Base-by-base conservation (phyloP, 495 filamentous ascomycete species). In the Podospora fimiseda region DNA sequence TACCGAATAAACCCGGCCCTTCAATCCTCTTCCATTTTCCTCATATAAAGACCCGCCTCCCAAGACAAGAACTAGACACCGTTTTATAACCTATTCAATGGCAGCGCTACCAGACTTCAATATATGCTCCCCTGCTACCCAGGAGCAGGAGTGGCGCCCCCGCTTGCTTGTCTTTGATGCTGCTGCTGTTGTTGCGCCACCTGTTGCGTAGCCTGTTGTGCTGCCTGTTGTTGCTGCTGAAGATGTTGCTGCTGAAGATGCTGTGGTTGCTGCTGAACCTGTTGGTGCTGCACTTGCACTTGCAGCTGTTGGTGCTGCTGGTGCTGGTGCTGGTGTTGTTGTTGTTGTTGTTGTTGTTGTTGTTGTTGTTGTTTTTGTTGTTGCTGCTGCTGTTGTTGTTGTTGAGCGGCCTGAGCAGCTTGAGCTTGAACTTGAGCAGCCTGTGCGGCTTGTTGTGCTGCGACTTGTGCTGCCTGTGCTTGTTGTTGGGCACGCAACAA, bases 401-500 rank as follows among this genome's bases (percentile, higher is more conserved):
- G 58, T 37, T 64, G 63, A 11, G 55, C 57, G 21, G 22, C 50
- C 49, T 62, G 56, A 9, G 41, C 47, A 0, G 54, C 27, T 33
- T 54, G 38, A 38, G 49, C 41, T 51, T n/a, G n/a, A n/a, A 42
- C n/a, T 36, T 56, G 33, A 20, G 19, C 24, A 15, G 8, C 18
- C 43, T 57, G 55, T 8, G 16, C 15, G n/a, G 49, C 54, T 48
- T 33, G 16, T 52, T 38, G 37, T 18, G 44, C 41, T 23, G 54
- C 50, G 14, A 36, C 57, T 22, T 64, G 63, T 27, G 58, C 57
- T 0, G 57, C 55, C 19, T 75, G 70, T 18, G 66, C 64, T 42
- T 74, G 71, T 51, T 90, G 86, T 52, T 87, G 84, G 22, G 82
- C 81, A 43, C 87, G 77, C 61, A 89, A 80, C 60, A 87, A 81